phyloP scores from a whole-genome alignment of 768 basidiomycete species.

The Suillus spraguei region DNA sequence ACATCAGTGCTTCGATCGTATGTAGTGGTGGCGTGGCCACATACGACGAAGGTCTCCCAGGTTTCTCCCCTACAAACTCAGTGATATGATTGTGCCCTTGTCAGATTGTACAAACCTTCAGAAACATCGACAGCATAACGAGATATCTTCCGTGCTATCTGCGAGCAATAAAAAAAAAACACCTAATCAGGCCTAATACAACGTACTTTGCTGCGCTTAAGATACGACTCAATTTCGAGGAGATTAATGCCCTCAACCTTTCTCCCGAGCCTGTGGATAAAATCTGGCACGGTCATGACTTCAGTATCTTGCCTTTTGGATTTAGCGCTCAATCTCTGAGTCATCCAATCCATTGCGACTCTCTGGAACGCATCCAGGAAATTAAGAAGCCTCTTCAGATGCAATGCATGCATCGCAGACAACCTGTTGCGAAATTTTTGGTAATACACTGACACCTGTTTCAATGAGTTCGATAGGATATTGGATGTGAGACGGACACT shows the following conservation, averaged over 20 bases:
- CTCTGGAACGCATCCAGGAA: conserved; percentile 72
- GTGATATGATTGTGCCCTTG: background rate
- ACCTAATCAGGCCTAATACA: background rate
- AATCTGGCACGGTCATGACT: conserved; percentile 67
- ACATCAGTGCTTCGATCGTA: conserved; percentile 75
- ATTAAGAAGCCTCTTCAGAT: conserved; percentile 76
- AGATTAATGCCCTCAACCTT: conserved; percentile 79
- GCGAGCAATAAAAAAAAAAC: conserved; percentile 6
- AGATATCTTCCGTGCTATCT: conserved; percentile 83
- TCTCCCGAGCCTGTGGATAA: conserved; percentile 66
- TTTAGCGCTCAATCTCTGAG: conserved; percentile 22
- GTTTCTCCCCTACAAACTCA: conserved; percentile 15
- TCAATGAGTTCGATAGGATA: conserved; percentile 61
- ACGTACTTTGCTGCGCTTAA: conserved; percentile 79
- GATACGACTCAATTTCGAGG: conserved; percentile 78
- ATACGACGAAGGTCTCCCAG: conserved; percentile 14
- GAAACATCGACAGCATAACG: conserved; percentile 73
- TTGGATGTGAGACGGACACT: conserved; percentile 62
- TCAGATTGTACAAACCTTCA: conserved; percentile 23
- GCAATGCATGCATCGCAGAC: conserved; percentile 68
- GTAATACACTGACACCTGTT: conserved; percentile 79
- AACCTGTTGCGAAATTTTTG: conserved; percentile 78
- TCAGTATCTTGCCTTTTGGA: conserved; percentile 38
- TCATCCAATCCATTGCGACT: conserved; percentile 56
- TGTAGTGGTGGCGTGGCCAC: conserved; percentile 76